Percentiles rank a stretch among this genome's conserved stretches.
Conservation (phyloP, 805 yeast species). For the Saccharomycopsis javanensis region DNA sequence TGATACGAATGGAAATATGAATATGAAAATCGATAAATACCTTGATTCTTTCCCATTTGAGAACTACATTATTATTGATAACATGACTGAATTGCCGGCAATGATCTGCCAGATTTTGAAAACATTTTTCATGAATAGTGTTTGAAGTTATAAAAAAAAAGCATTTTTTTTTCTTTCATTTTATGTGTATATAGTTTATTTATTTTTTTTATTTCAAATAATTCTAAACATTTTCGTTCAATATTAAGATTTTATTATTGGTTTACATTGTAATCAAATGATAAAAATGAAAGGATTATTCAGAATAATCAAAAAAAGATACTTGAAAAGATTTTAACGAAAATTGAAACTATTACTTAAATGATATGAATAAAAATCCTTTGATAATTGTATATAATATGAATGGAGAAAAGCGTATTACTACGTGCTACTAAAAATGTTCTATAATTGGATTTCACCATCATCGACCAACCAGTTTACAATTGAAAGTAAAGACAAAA, state of each 20-base stretch:
- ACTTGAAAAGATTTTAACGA: too few relatives aligned
- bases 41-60: conserved; percentile 95
- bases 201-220: not conserved
- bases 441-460: conserved; percentile 8
- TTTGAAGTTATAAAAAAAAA: conserved; percentile 3
- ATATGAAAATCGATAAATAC: conserved; percentile 70
- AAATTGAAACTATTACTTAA: too few relatives aligned
- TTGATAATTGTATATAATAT: not conserved
- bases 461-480: conserved; percentile 35
- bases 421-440: not conserved
- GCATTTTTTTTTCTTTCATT: not conserved
- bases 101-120: conserved; percentile 83
- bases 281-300: too few relatives aligned
- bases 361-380: too few relatives aligned
- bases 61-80: conserved; percentile 86
- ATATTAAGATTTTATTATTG: not conserved
- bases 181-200: not conserved
- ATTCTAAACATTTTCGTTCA: too few relatives aligned
- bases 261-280: not conserved
- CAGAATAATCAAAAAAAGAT: too few relatives aligned
- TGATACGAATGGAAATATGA: conserved; percentile 59
- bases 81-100: conserved; percentile 82
- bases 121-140: conserved; percentile 57
- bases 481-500: conserved; percentile 56
- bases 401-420: too few relatives aligned